Evolutionary conservation across 2,329 filamentous ascomycete genomes (phyloP), one percentile per base, ranked within the genome.

Genomic region (Xylariaceae sp.): DNA sequence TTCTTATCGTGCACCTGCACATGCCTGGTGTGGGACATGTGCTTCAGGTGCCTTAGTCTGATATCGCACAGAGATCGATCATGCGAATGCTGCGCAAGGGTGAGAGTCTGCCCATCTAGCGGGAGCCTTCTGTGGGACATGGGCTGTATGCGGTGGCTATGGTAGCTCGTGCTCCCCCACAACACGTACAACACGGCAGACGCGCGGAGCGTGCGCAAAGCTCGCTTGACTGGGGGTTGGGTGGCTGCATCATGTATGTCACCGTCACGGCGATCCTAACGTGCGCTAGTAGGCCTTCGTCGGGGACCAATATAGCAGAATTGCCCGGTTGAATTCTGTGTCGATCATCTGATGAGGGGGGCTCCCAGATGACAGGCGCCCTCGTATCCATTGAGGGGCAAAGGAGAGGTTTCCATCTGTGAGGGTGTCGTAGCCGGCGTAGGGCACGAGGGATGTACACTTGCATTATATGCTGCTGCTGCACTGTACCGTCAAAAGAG

Each of bases 341-440:
- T 61, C 65, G 64, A 70, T 70, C 68, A 69, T 67, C 68, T 69
- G 67, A 70, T 58, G 61, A 62, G 63, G 51, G 5, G 63, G 57
- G 65, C 59, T 52, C 58, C 60, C 63, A 62, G 58, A 63, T 56
- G 54, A 55, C 53, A 13, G 59, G 51, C 53, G 52, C 58, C 44
- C 57, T 63, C 57, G 54, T 58, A 48, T 56, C 49, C 54, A 53
- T 50, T 35, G 18, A 54, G 51, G 44, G 49, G 18, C 13, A 55
- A n/a, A 55, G 58, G 60, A 55, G 57, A 47, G 39, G 49, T 55
- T 50, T 49, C 42, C 54, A 53, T 56, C 62, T 55, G 58, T 54
- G 49, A 45, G 49, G 56, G 50, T 52, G 44, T 45, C 37, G 62
- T 58, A 55, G 42, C 56, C 51, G 48, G 52, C 59, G 50, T 17